phyloP scores from a whole-genome alignment of 2,329 filamentous ascomycete species.

The Hypoxylon sp. region DNA sequence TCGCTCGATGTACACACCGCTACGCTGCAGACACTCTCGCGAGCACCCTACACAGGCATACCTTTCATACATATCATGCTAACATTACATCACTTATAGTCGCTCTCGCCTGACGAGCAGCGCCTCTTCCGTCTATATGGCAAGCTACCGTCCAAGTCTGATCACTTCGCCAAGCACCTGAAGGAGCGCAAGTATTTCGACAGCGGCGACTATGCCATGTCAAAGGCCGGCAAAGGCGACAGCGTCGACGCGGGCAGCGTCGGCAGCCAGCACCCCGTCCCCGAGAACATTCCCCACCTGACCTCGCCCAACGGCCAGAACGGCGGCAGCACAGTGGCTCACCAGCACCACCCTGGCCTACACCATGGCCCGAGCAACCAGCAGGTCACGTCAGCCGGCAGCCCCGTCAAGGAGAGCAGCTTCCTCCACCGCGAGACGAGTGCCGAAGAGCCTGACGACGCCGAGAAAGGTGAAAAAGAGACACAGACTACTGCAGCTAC shows the following conservation, averaged over 20 bases:
- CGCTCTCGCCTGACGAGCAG: slow-evolving; percentile 93
- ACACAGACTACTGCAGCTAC: slow-evolving; percentile 41
- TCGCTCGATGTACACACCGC: slow-evolving; percentile 30
- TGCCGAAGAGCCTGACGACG: slow-evolving; percentile 62
- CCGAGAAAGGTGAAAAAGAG: slow-evolving; percentile 53
- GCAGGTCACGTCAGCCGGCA: slow-evolving; percentile 66
- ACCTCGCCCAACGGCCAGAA: slow-evolving; percentile 68
- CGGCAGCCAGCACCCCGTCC: slow-evolving; percentile 92
- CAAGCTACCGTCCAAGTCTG: slow-evolving; percentile 96
- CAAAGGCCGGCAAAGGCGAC: slow-evolving; percentile 96
- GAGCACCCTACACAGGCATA: not conserved
- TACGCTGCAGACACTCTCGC: slow-evolving; percentile 2
- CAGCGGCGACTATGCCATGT: slow-evolving; percentile 94
- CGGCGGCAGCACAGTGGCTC: slow-evolving; percentile 54
- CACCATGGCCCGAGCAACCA: slow-evolving; percentile 53
- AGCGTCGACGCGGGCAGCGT: slow-evolving; percentile 94
- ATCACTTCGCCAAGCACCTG: slow-evolving; percentile 96
- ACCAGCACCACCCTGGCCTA: slow-evolving; percentile 51
- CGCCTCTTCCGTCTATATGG: slow-evolving; percentile 97
- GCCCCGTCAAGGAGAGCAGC: slow-evolving; percentile 91
- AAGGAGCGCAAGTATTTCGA: slow-evolving; percentile 99
- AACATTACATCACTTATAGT: slow-evolving; percentile 63
- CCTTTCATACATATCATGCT: slow-evolving; percentile 7
- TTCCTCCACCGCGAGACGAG: slow-evolving; percentile 87
- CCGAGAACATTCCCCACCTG: slow-evolving; percentile 94